Percentiles rank a stretch among this genome's conserved stretches.
These are phyloP conservation scores for Podila horticola DNA, from an alignment of 192 early-diverging fungal genomes.

Conservation along the genomic window DNA sequence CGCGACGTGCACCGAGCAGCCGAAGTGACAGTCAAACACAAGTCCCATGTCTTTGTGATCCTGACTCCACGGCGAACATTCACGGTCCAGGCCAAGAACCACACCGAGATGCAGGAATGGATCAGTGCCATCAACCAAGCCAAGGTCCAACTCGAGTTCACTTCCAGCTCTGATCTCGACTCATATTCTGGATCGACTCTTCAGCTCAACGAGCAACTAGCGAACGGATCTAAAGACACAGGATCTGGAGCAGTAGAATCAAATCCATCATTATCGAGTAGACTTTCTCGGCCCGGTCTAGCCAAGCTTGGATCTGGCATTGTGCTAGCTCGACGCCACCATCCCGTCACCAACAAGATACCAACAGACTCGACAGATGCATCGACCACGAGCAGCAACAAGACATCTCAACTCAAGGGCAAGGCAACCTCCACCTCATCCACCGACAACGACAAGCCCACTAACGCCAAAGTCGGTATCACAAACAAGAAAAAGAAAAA, in stretches of 20 bases:
- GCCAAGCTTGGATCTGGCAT: slow-evolving; percentile 1
- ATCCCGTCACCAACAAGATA: not conserved
- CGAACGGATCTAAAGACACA: slow-evolving; percentile 6
- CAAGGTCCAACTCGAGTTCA: slow-evolving; percentile 42
- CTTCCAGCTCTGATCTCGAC: slow-evolving; percentile 43
- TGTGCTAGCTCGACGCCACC: not conserved
- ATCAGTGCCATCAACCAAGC: slow-evolving; percentile 54
- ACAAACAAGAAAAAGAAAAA: not conserved
- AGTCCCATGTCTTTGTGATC: slow-evolving; percentile 77
- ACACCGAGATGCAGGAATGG: slow-evolving; percentile 76
- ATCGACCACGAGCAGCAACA: not conserved
- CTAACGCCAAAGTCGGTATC: not conserved
- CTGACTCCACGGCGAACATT: slow-evolving; percentile 79
- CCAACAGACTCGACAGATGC: slow-evolving; percentile 9
- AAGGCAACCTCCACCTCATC: not conserved
- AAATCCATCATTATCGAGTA: not conserved
- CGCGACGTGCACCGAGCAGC: slow-evolving; percentile 76
- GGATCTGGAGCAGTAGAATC: not conserved
- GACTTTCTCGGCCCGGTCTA: too few relatives aligned
- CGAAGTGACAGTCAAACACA: slow-evolving; percentile 74
- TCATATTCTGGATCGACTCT: slow-evolving; percentile 27
- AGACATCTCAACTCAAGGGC: not conserved
- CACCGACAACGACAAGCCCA: not conserved
- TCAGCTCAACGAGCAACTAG: slow-evolving; percentile 9
- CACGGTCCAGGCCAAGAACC: slow-evolving; percentile 70